Evolutionary conservation across 1,139 yeast species (phyloP).

Genomic region (Diutina mesorugosa): DNA sequence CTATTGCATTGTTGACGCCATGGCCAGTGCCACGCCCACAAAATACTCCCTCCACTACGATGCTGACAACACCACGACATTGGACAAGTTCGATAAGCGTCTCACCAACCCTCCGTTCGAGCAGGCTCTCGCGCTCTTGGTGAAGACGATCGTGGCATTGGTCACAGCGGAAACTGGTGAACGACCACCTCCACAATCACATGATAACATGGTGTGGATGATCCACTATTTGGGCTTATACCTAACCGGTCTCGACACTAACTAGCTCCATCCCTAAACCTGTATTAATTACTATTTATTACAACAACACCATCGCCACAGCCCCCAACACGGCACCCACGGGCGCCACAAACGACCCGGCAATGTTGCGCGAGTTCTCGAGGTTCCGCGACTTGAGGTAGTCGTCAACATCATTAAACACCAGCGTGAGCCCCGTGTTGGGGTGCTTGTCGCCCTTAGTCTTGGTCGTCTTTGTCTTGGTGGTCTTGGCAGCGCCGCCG

Average conservation of each 20-base stretch:
- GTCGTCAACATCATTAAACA: background rate
- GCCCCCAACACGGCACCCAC: slow-evolving; percentile 25
- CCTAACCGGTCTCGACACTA: slow-evolving; percentile 15
- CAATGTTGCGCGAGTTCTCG: slow-evolving; percentile 6
- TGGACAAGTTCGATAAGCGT: background rate
- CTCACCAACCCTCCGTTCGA: background rate
- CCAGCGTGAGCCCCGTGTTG: background rate
- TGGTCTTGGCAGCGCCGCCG: background rate
- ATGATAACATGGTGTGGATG: slow-evolving; percentile 32
- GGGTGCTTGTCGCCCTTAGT: background rate
- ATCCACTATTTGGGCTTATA: slow-evolving; percentile 24
- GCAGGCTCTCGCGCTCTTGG: background rate
- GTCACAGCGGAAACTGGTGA: background rate
- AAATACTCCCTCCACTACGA: background rate
- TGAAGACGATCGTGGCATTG: background rate
- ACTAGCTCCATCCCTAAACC: background rate
- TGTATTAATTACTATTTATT: slow-evolving; percentile 4
- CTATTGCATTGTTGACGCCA: background rate
- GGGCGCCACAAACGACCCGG: slow-evolving; percentile 13
- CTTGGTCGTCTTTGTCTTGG: background rate
- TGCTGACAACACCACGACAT: background rate
- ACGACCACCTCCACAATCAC: slow-evolving; percentile 11
- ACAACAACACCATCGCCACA: slow-evolving; percentile 22
- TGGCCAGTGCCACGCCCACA: background rate
- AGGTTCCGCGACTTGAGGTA: background rate